Evolutionary conservation across 305 asterid species (phyloP), one percentile per base, ranked within the genome.

Genomic region (Lippia alba): DNA sequence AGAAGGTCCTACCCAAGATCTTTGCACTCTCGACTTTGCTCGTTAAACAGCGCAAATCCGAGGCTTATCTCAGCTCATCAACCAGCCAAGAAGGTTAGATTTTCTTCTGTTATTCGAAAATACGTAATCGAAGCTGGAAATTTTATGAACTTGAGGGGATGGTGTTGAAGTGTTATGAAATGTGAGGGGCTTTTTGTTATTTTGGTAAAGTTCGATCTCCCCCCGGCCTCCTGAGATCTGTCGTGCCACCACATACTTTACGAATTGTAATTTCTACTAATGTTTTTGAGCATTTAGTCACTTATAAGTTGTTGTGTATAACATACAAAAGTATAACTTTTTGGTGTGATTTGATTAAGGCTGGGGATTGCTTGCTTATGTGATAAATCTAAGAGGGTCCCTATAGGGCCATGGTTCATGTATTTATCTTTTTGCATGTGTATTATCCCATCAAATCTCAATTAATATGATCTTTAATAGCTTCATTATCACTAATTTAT

Each of bases 1-100:
- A 64, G 17, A 78, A 62, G 65, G 59, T 73, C 65, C 68, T 87
- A 39, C 91, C 88, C 0, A 92, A 84, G 82, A 87, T 92, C 33
- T 85, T 88, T 75, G 88, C 92, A 66, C 87, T 92, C 48, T 60
- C 82, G 56, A 88, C 77, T 78, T 77, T 90, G 70, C 80, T 92
- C 74, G 72, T 71, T 44, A 81, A 77, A 77, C 90, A 69, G 32
- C 82, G 74, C 18, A 86, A 81, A 62, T 24, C 84, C 10, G 74
- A 78, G 45, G 75, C 73, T 50, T 60, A 41, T 69, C 20, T 65
- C 76, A 41, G 68, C 64, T 74, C 92, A 57, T 76, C 95, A 32
- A 71, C 82, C 65, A 86, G 86, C 67, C 90, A 73, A 74, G 94
- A 88, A 86, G 98, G 96, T 91, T 53, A 72, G 15, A 32, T 58